Conservation (phyloP, 768 basidiomycete genomes). For the Nidularia sp. region DNA sequence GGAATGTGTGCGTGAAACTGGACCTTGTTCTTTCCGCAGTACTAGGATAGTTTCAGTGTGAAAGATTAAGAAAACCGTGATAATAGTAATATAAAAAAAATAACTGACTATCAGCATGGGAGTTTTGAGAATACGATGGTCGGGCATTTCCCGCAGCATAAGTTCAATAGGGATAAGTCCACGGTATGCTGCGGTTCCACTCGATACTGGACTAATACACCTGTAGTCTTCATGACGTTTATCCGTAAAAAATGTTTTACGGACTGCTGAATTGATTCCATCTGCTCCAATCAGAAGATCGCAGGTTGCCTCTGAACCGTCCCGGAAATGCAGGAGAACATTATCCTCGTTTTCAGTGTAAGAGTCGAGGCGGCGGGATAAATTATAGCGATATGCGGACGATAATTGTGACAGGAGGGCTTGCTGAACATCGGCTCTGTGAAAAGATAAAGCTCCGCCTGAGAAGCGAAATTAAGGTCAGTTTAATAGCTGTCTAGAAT, state of each 20-base stretch:
- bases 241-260: constrained; percentile 15
- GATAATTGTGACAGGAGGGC: constrained; percentile 36
- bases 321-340: constrained; percentile 32
- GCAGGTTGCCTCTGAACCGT: constrained; percentile 40
- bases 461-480: not conserved
- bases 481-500: not conserved
- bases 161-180: constrained; percentile 26
- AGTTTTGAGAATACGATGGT: constrained; percentile 9
- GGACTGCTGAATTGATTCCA: constrained; percentile 30
- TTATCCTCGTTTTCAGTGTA: constrained; percentile 24
- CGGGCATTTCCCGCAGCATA: constrained; percentile 19
- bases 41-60: constrained; percentile 10
- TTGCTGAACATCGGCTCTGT: constrained; percentile 47
- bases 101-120: constrained; percentile 13
- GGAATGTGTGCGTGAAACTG: not conserved
- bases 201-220: constrained; percentile 29
- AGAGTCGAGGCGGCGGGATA: constrained; percentile 36
- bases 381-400: constrained; percentile 25
- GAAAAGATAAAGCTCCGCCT: constrained; percentile 28
- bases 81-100: not conserved
- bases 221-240: constrained; percentile 5
- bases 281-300: constrained; percentile 43
- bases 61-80: not conserved
- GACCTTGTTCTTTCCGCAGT: constrained; percentile 24
- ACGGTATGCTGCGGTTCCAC: constrained; percentile 36